Percentiles rank a stretch among this genome's conserved stretches.
Conservation (phyloP, 2,329 filamentous ascomycete genomes). For the Aspergillus floridensis region DNA sequence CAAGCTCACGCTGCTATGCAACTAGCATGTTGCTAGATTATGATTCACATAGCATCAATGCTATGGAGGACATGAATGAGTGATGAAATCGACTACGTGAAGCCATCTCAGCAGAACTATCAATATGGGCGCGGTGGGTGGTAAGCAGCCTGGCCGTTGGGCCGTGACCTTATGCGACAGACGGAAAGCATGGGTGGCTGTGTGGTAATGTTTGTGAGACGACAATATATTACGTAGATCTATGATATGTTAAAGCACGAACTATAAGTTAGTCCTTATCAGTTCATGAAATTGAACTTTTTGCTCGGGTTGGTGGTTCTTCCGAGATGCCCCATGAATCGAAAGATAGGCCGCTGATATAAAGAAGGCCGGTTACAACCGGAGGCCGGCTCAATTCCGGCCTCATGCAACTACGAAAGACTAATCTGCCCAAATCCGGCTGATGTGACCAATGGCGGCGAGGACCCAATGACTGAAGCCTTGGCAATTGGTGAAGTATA, state of each 20-base stretch:
- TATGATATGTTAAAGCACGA: no score
- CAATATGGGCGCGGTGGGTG: no score
- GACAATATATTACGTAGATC: no score
- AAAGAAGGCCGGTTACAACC: constrained; percentile 30
- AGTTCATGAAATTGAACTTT: no score
- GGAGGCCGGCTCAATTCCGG: constrained; percentile 46
- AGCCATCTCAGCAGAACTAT: no score
- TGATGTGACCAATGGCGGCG: constrained; percentile 20
- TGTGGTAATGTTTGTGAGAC: no score
- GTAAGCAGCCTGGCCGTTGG: no score
- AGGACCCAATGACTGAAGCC: constrained; percentile 5
- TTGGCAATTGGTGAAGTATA: constrained; percentile 25
- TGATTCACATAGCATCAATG: neutral
- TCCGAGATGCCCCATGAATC: neutral
- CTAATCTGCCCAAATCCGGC: constrained; percentile 18
- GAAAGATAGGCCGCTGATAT: constrained; percentile 4
- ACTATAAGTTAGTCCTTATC: no score
- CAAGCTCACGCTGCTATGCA: neutral
- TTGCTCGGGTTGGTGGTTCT: neutral
- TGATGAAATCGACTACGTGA: no score
- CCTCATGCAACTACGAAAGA: constrained; percentile 34
- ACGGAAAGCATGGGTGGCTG: no score
- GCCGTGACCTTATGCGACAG: no score
- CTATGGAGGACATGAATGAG: no score
- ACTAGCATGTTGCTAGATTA: neutral